These are phyloP conservation scores for Nicotiana tomentosiformis DNA, from an alignment of 257 asterid genomes.

Conservation along the genomic window DNA sequence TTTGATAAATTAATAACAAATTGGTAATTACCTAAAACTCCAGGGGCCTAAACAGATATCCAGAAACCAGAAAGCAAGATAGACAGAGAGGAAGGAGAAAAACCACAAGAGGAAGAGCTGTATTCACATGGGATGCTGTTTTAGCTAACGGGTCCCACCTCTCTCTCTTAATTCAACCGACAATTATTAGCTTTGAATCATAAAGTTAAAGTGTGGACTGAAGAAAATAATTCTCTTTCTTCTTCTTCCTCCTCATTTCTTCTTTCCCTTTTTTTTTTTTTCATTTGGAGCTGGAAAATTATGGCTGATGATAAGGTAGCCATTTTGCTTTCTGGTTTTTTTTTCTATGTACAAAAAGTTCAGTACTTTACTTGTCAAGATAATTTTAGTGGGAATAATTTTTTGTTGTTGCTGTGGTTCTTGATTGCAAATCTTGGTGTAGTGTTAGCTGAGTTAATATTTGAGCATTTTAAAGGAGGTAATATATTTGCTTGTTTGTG, in stretches of 20 bases:
- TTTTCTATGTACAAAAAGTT: background rate
- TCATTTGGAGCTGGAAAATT: conserved; percentile 11
- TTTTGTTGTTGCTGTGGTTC: background rate
- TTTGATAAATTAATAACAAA: background rate
- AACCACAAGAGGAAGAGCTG: conserved; percentile 28
- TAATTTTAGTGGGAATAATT: background rate
- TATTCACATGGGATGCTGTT: conserved; percentile 65
- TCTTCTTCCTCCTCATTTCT: background rate
- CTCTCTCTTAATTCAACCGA: conserved; percentile 49
- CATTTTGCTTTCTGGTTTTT: background rate
- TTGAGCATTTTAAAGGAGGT: background rate
- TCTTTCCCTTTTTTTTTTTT: background rate
- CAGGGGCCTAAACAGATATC: background rate
- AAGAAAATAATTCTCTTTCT: background rate
- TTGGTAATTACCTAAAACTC: background rate
- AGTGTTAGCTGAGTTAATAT: background rate
- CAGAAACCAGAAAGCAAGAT: background rate
- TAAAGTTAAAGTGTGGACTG: conserved; percentile 12
- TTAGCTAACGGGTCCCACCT: conserved; percentile 38
- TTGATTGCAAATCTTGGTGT: background rate
- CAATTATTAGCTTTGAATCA: conserved; percentile 48
- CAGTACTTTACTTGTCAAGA: background rate
- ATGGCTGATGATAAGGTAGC: conserved; percentile 56
- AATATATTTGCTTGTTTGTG: background rate
- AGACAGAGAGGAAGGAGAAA: conserved; percentile 8